These are phyloP conservation scores for Boechera stricta DNA, from an alignment of 345 rosid genomes.

Conservation along the genomic window DNA sequence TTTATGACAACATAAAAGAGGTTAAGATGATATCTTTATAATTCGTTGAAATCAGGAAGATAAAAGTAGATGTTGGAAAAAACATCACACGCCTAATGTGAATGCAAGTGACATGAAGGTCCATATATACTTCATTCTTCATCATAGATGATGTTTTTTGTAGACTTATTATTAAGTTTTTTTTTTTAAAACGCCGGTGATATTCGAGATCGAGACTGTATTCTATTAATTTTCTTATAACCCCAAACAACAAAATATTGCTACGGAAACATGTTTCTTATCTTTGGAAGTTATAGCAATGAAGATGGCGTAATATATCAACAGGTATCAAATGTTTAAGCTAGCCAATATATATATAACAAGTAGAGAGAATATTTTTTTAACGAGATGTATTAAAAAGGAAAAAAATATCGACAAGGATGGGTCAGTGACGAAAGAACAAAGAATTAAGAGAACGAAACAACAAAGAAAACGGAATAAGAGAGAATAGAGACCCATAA, in stretches of 20 bases:
- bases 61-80: neutral
- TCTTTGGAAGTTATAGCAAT: neutral
- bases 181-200: neutral
- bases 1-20: neutral
- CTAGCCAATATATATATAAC: neutral
- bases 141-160: neutral
- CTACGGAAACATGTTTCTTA: neutral
- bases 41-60: neutral
- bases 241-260: neutral
- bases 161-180: neutral
- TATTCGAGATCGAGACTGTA: neutral
- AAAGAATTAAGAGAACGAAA: slow-evolving; percentile 7
- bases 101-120: slow-evolving; percentile 19
- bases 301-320: slow-evolving; percentile 6
- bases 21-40: neutral
- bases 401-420: neutral
- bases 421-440: slow-evolving; percentile 31
- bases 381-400: neutral
- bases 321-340: neutral
- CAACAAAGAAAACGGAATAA: neutral
- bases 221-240: neutral
- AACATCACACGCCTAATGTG: slow-evolving; percentile 2
- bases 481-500: slow-evolving; percentile 26
- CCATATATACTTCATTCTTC: slow-evolving; percentile 7
- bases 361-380: neutral